Base-by-base conservation (phyloP, 2,329 filamentous ascomycete genomes). In the Ascochyta pisi region DNA sequence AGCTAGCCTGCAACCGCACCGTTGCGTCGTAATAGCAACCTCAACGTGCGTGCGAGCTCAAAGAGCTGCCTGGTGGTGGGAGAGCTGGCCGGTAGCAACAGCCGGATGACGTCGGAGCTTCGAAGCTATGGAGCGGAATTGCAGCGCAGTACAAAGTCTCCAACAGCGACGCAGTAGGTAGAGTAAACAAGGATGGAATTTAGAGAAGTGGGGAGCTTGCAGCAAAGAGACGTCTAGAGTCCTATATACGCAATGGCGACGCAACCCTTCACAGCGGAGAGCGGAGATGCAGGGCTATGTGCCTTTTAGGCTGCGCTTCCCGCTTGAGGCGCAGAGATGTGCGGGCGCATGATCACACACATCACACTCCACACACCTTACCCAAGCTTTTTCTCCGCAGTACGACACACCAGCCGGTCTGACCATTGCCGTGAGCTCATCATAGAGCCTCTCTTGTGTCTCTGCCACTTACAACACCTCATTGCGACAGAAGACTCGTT, bases 291-390 rank as follows among this genome's bases (percentile, higher is more conserved):
- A 54, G 50, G 49, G 46, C 52, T 54, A 43, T 60, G 54, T 58
- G 58, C 55, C 47, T 54, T 29, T 31, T 38, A 38, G 45, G 43
- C 45, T 29, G 12, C 19, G 19, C 31, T 46, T 55, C 47, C 45
- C 42, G 60, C 52, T 58, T 46, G 54, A 59, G 57, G 62, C 58
- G 54, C 50, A 42, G 52, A 54, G 50, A 58, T 62, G 42, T 57
- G 46, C 54, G 54, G 40, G 53, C 65, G 62, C 64, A 62, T 67
- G 65, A 67, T 62, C 58, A 57, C 51, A 44, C 46, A 26, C 24
- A 26, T 26, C 24, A 26, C 24, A 26, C 24, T 26, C 8, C 40
- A 50, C 53, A 57, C 50, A 58, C 56, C 53, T 37, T 50, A 13
- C 49, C 45, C 23, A 38, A 42, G 29, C 48, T 50, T 49, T 50